A percentile compares a stretch with the other conserved stretches of the same genome.
phyloP scores from a whole-genome alignment of 108 stramenopile genomes.

The Pseudonitzschia multiseries region DNA sequence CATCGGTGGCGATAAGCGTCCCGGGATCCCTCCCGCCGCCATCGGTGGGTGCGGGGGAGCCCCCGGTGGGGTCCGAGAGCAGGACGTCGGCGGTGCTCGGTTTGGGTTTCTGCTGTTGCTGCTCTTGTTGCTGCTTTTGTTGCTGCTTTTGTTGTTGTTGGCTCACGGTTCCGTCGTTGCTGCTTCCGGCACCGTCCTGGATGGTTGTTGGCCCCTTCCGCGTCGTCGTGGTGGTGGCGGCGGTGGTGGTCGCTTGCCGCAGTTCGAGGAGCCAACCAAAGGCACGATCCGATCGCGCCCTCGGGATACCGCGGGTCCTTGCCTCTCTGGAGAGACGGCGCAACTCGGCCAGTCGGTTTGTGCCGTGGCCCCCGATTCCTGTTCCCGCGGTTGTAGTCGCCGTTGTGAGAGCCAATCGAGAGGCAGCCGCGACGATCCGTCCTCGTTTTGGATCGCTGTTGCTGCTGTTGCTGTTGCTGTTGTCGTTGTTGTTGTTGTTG shows the following conservation, averaged over 20 bases:
- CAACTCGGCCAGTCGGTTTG: conserved; percentile 14
- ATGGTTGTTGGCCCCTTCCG: too few relatives aligned
- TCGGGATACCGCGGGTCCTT: neutral
- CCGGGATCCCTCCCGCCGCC: neutral
- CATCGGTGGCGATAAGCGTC: neutral
- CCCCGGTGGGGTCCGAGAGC: too few relatives aligned
- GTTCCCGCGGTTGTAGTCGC: neutral
- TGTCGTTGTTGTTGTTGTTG: too few relatives aligned
- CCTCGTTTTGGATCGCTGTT: too few relatives aligned
- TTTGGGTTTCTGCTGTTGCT: neutral
- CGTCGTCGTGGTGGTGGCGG: too few relatives aligned
- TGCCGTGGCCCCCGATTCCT: neutral
- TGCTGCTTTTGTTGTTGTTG: neutral
- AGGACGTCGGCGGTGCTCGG: neutral
- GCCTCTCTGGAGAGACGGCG: conserved; percentile 1
- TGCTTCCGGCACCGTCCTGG: neutral
- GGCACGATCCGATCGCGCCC: neutral
- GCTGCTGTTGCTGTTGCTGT: too few relatives aligned
- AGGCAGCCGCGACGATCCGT: too few relatives aligned
- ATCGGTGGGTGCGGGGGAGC: neutral
- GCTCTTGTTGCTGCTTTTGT: neutral
- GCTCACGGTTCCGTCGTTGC: neutral
- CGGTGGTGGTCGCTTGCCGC: conserved; percentile 6
- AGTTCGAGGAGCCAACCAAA: neutral
- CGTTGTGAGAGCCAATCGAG: neutral